Conservation (phyloP, 164 flowering plant genomes). For the Aristolochia contorta region DNA sequence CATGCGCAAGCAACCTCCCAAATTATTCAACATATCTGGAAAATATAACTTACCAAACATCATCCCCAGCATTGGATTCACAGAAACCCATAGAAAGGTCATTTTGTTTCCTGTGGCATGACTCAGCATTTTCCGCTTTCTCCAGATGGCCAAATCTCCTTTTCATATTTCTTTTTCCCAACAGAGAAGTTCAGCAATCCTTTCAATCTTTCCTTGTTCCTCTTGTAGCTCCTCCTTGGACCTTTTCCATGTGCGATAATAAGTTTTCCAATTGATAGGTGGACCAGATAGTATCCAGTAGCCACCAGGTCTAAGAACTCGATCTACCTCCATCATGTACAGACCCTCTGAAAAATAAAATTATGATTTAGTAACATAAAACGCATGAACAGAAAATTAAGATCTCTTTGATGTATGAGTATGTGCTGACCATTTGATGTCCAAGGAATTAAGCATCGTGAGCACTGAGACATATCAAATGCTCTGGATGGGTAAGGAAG, state of each 20-base stretch:
- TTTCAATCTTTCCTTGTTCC: constrained; percentile 69
- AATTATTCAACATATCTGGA: neutral
- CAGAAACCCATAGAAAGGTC: constrained; percentile 30
- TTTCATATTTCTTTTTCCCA: constrained; percentile 95
- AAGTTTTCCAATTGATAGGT: constrained; percentile 91
- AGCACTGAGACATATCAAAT: constrained; percentile 97
- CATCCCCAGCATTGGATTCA: constrained; percentile 41
- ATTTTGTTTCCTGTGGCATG: constrained; percentile 35
- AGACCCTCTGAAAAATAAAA: constrained; percentile 47
- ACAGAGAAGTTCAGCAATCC: constrained; percentile 68
- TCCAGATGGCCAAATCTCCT: constrained; percentile 75
- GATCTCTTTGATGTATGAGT: neutral
- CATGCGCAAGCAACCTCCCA: neutral
- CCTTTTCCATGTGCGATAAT: constrained; percentile 74
- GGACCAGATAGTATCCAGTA: constrained; percentile 95
- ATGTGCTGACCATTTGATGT: constrained; percentile 50
- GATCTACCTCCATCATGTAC: constrained; percentile 86
- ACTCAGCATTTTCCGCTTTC: constrained; percentile 51
- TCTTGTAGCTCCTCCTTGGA: constrained; percentile 63
- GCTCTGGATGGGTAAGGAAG: constrained; percentile 91
- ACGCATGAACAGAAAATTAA: neutral
- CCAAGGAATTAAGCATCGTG: constrained; percentile 90
- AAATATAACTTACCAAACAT: constrained; percentile 64
- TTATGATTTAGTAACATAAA: neutral
- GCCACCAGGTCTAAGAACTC: constrained; percentile 95